Conservation (phyloP, 2,329 filamentous ascomycete species). For the Trichoderma lentiforme region DNA sequence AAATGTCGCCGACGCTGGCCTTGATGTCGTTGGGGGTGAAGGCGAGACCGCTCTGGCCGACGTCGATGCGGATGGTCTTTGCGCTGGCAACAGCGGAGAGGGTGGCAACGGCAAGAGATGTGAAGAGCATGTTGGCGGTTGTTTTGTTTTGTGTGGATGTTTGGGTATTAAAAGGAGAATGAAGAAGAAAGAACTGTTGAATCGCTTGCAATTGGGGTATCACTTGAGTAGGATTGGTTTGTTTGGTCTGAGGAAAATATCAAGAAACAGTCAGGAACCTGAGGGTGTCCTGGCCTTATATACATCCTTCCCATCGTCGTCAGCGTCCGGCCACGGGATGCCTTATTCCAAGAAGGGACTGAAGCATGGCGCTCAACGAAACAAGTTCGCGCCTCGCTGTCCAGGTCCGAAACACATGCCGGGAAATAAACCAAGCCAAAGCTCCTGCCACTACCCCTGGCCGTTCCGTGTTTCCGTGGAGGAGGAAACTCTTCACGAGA, state of each 20-base stretch:
- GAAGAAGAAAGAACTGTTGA: background rate
- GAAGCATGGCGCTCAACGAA: background rate
- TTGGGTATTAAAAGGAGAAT: background rate
- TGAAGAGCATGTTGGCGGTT: slow-evolving; percentile 21
- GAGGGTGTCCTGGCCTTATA: slow-evolving; percentile 11
- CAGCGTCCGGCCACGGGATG: background rate
- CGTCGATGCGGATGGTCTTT: slow-evolving; percentile 36
- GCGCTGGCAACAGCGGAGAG: slow-evolving; percentile 25
- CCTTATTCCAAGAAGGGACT: background rate
- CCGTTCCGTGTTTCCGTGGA: background rate
- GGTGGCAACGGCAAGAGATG: slow-evolving; percentile 12
- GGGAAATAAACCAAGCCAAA: background rate
- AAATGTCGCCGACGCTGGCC: slow-evolving; percentile 43
- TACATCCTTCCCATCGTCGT: background rate
- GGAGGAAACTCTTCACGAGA: background rate
- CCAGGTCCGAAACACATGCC: slow-evolving; percentile 1
- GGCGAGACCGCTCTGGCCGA: slow-evolving; percentile 40
- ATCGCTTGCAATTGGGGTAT: background rate
- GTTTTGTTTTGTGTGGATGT: background rate
- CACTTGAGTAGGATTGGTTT: background rate
- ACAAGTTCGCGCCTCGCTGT: background rate
- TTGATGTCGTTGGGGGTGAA: slow-evolving; percentile 42
- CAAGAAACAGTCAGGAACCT: background rate
- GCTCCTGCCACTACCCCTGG: background rate
- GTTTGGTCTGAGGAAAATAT: background rate